These are phyloP conservation scores for Salvia rosmarinus DNA, from an alignment of 257 asterid species.

Conservation along the genomic window DNA sequence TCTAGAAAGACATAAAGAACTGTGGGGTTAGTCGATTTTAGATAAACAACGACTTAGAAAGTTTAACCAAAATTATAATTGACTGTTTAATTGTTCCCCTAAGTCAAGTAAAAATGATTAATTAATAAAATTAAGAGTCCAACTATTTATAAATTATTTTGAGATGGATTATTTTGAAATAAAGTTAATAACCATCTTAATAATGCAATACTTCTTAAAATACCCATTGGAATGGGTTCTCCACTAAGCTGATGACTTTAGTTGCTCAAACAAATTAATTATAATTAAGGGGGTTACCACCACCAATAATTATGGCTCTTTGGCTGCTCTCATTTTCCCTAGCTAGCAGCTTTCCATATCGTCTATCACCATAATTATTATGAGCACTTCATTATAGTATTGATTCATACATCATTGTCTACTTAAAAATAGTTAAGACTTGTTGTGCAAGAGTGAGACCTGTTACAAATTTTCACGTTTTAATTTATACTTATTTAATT, in stretches of 20 bases:
- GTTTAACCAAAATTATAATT: background rate
- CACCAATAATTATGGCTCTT: conserved; percentile 33
- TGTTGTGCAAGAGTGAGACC: conserved; percentile 1
- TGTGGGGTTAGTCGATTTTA: background rate
- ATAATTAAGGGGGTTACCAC: conserved; percentile 47
- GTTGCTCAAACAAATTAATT: conserved; percentile 4
- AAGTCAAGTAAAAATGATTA: conserved; percentile 23
- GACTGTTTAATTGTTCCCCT: conserved; percentile 1
- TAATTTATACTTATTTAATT: no score
- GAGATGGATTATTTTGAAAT: background rate
- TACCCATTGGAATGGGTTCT: conserved; percentile 33
- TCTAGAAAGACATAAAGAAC: background rate
- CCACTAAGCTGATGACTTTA: conserved; percentile 35
- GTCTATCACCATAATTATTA: conserved; percentile 26
- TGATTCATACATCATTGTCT: conserved; percentile 28
- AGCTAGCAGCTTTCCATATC: conserved; percentile 31
- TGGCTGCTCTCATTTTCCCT: conserved; percentile 42
- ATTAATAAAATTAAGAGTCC: background rate
- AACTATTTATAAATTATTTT: background rate
- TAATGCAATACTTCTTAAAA: conserved; percentile 14
- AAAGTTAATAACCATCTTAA: background rate
- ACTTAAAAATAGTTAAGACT: background rate
- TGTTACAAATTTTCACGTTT: background rate
- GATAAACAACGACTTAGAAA: background rate
- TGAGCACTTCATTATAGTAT: conserved; percentile 30